phyloP scores from a whole-genome alignment of 208 protist species.

The Leishmania braziliensis region DNA sequence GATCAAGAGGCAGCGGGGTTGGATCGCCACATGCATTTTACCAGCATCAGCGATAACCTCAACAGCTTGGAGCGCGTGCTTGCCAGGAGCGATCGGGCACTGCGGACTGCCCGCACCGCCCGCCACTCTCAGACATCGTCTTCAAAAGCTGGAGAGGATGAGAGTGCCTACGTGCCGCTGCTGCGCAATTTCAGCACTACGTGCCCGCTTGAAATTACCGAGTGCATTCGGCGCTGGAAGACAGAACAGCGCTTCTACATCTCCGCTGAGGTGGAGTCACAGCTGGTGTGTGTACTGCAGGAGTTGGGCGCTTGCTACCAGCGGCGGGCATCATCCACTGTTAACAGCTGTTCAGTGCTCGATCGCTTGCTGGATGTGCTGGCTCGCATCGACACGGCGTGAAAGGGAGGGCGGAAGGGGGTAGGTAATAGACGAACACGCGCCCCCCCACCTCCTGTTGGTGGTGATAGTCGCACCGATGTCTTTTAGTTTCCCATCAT shows the following conservation, averaged over 20 bases:
- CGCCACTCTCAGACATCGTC: slow-evolving; percentile 8
- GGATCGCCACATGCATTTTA: slow-evolving; percentile 20
- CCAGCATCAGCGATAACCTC: slow-evolving; percentile 26
- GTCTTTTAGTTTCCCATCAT: not conserved
- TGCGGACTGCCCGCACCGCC: slow-evolving; percentile 24
- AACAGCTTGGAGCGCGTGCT: slow-evolving; percentile 34
- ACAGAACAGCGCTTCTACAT: slow-evolving; percentile 28
- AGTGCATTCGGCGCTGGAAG: slow-evolving; percentile 26
- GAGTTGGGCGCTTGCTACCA: slow-evolving; percentile 25
- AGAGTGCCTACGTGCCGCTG: slow-evolving; percentile 26
- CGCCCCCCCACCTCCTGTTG: not conserved
- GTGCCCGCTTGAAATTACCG: slow-evolving; percentile 15
- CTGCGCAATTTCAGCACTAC: slow-evolving; percentile 23
- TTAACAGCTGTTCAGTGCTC: slow-evolving; percentile 18
- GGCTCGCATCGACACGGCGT: slow-evolving; percentile 22
- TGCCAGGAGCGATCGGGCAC: slow-evolving; percentile 20
- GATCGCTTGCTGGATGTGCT: slow-evolving; percentile 30
- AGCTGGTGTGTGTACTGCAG: slow-evolving; percentile 17
- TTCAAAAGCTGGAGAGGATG: slow-evolving; percentile 7
- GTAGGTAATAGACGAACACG: not conserved
- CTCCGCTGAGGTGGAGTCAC: slow-evolving; percentile 16
- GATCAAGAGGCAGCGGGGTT: slow-evolving; percentile 21
- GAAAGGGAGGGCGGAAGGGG: not conserved
- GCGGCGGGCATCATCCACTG: not conserved
- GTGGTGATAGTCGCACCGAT: not conserved